phyloP scores from a whole-genome alignment of 352 stramenopile genomes.

The Pythium vanterpoolii region DNA sequence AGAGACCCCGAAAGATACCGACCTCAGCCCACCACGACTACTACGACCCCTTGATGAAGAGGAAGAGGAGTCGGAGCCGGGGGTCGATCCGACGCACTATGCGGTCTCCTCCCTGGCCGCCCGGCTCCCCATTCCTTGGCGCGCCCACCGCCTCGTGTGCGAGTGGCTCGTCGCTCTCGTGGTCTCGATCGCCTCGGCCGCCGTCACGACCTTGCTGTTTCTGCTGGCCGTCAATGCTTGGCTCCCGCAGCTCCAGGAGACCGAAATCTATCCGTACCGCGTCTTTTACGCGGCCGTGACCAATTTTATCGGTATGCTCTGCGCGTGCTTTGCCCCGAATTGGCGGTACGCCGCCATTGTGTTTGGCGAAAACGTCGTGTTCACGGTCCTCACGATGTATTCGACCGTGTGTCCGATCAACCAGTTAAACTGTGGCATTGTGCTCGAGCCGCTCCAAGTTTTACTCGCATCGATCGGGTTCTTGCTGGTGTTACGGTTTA shows the following conservation, averaged over 20 bases:
- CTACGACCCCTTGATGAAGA: too few species aligned
- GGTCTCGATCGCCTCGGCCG: constrained; percentile 32
- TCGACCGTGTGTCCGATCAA: constrained; percentile 62
- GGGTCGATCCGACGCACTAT: constrained; percentile 11
- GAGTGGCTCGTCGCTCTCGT: constrained; percentile 43
- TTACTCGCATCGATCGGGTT: constrained; percentile 33
- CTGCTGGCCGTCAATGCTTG: constrained; percentile 24
- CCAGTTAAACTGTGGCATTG: constrained; percentile 37
- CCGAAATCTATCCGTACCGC: constrained; percentile 49
- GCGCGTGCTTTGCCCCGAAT: constrained; percentile 45
- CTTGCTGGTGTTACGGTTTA: constrained; percentile 50
- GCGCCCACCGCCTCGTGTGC: constrained; percentile 21
- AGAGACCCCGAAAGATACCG: background rate
- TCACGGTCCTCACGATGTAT: constrained; percentile 52
- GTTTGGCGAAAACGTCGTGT: constrained; percentile 41
- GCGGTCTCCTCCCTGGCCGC: constrained; percentile 9
- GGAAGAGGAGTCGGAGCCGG: background rate
- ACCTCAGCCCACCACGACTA: background rate
- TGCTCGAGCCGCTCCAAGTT: constrained; percentile 31
- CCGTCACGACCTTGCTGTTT: constrained; percentile 32
- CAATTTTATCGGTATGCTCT: constrained; percentile 37
- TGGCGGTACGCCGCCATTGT: constrained; percentile 46
- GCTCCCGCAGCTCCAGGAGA: constrained; percentile 32
- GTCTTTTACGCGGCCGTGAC: constrained; percentile 44
- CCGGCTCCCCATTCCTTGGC: background rate